These are phyloP conservation scores for Silene latifolia DNA, from an alignment of 148 eudicot genomes.

Conservation along the genomic window DNA sequence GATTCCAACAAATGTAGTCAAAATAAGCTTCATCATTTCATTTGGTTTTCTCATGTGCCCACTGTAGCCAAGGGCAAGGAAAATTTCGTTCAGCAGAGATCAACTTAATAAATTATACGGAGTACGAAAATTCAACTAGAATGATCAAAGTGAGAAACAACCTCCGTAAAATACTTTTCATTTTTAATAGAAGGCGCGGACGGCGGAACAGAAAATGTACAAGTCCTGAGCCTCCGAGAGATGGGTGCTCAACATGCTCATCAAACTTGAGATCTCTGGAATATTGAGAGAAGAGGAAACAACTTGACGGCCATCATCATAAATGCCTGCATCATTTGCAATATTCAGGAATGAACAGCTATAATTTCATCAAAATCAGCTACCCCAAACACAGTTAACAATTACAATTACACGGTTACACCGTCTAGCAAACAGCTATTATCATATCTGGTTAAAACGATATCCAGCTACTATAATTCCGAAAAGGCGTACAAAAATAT, in stretches of 20 bases:
- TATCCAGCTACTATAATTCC: background rate
- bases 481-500: too few species aligned
- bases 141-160: too few species aligned
- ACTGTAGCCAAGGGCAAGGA: conserved; percentile 22
- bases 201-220: too few species aligned
- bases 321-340: background rate
- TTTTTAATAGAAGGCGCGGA: conserved; percentile 2
- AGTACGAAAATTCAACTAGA: too few species aligned
- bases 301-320: background rate
- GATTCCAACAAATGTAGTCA: conserved; percentile 56
- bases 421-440: background rate
- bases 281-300: too few species aligned
- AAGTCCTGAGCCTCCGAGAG: background rate
- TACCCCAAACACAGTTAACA: background rate
- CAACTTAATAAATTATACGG: background rate
- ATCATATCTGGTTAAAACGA: too few species aligned
- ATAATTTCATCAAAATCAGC: background rate
- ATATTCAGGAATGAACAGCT: background rate
- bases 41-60: conserved; percentile 38
- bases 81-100: background rate
- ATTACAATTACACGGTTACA: background rate
- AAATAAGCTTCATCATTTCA: conserved; percentile 53
- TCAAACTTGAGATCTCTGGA: too few species aligned
- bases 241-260: conserved; percentile 16
- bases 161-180: conserved; percentile 35